Conservation (phyloP, 2,329 filamentous ascomycete species). For the Bipolaris zeicola region DNA sequence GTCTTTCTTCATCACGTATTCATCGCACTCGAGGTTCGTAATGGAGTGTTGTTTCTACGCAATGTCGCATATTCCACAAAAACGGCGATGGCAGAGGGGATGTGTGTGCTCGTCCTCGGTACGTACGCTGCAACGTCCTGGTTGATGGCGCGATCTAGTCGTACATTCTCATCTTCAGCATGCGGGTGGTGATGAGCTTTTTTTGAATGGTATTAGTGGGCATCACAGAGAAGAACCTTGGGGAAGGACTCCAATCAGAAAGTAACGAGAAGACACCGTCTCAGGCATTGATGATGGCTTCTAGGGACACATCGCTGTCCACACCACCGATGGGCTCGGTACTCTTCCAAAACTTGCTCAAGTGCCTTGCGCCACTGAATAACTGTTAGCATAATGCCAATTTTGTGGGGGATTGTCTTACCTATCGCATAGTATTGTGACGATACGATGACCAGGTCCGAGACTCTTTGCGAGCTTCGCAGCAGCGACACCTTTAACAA, state of each 20-base stretch:
- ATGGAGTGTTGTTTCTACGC: conserved; percentile 14
- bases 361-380: conserved; percentile 69
- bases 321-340: conserved; percentile 67
- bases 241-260: background rate
- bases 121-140: conserved; percentile 10
- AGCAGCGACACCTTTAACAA: conserved; percentile 64
- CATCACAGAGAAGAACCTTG: background rate
- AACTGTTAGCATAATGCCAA: conserved; percentile 15
- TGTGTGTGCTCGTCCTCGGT: background rate
- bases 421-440: conserved; percentile 81
- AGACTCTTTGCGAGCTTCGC: conserved; percentile 70
- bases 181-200: conserved; percentile 6
- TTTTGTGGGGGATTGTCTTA: conserved; percentile 14
- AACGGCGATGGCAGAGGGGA: background rate
- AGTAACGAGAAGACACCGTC: background rate
- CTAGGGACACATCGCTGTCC: conserved; percentile 57
- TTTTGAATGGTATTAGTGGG: conserved; percentile 5
- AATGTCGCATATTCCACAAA: conserved; percentile 17
- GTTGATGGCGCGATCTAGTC: conserved; percentile 16
- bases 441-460: conserved; percentile 66
- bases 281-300: conserved; percentile 59
- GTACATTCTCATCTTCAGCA: conserved; percentile 14
- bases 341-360: conserved; percentile 84
- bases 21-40: conserved; percentile 21
- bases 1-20: conserved; percentile 25